Conservation (phyloP, 768 basidiomycete species). For the Mycena olivaceomarginata region DNA sequence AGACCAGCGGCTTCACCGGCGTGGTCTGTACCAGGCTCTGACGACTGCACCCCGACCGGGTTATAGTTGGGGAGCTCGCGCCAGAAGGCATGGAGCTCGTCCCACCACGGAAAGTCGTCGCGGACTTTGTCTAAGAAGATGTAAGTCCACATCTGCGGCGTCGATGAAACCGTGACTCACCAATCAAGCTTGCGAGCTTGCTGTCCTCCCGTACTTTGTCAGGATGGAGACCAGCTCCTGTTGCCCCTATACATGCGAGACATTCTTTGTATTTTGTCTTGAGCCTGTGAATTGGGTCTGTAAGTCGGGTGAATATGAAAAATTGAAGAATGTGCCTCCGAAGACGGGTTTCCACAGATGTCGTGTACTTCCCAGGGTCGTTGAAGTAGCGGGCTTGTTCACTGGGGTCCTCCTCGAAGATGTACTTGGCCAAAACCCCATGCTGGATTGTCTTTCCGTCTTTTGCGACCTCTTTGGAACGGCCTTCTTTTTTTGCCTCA, state of each 20-base stretch:
- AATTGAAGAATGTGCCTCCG: neutral
- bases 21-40: conserved; percentile 29
- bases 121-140: conserved; percentile 3
- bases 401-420: neutral
- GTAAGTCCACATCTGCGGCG: too few species aligned
- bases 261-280: conserved; percentile 3
- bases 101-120: conserved; percentile 13
- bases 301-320: neutral
- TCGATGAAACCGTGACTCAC: neutral
- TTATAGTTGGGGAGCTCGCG: conserved; percentile 29
- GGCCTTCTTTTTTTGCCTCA: conserved; percentile 23
- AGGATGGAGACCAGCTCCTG: conserved; percentile 27
- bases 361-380: conserved; percentile 2
- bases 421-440: conserved; percentile 17
- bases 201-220: neutral
- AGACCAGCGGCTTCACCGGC: conserved; percentile 13
- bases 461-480: neutral
- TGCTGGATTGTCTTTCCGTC: conserved; percentile 17
- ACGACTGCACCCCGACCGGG: conserved; percentile 30
- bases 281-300: conserved; percentile 5
- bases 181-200: neutral
- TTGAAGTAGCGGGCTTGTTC: conserved; percentile 8
- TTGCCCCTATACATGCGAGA: conserved; percentile 8
- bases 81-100: conserved; percentile 32
- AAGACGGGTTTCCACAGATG: conserved; percentile 11